These are phyloP conservation scores for Penicilliopsis zonata DNA, from an alignment of 495 filamentous ascomycete genomes.

Conservation along the genomic window DNA sequence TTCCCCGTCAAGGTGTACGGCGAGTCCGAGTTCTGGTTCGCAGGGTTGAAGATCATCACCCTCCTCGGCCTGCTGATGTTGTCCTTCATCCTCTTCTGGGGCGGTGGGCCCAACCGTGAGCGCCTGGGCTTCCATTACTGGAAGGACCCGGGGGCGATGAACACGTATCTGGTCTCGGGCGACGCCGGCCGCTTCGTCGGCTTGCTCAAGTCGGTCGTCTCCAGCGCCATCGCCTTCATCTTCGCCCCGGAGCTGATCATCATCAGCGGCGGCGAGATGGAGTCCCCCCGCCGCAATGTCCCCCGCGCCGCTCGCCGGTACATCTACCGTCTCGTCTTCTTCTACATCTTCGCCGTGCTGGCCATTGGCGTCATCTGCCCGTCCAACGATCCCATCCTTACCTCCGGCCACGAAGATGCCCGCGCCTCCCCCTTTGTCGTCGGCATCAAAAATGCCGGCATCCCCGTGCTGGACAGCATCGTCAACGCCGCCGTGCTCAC, in stretches of 20 bases:
- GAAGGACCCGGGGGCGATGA: constrained; percentile 58
- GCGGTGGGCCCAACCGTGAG: constrained; percentile 51
- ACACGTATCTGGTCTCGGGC: constrained; percentile 17
- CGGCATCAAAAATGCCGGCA: constrained; percentile 48
- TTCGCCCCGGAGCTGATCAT: constrained; percentile 45
- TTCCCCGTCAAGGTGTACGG: constrained; percentile 58
- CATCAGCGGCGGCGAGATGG: constrained; percentile 54
- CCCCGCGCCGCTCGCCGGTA: constrained; percentile 68
- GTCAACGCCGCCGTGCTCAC: constrained; percentile 70
- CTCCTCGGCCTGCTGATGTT: constrained; percentile 58
- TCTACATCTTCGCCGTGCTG: constrained; percentile 53
- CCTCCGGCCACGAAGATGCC: constrained; percentile 33
- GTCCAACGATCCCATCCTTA: constrained; percentile 38
- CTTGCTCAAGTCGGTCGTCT: constrained; percentile 27
- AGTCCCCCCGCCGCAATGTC: constrained; percentile 63
- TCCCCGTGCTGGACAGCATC: constrained; percentile 55
- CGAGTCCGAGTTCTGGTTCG: constrained; percentile 64
- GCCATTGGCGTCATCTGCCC: constrained; percentile 46
- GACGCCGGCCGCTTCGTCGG: constrained; percentile 33
- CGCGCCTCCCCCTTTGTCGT: constrained; percentile 48
- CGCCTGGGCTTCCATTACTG: constrained; percentile 63
- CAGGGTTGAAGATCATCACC: constrained; percentile 66
- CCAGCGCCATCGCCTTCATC: constrained; percentile 42
- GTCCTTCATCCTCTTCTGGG: constrained; percentile 59
- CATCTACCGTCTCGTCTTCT: constrained; percentile 78